phyloP scores from a whole-genome alignment of 345 rosid genomes.

The Salix caprea region DNA sequence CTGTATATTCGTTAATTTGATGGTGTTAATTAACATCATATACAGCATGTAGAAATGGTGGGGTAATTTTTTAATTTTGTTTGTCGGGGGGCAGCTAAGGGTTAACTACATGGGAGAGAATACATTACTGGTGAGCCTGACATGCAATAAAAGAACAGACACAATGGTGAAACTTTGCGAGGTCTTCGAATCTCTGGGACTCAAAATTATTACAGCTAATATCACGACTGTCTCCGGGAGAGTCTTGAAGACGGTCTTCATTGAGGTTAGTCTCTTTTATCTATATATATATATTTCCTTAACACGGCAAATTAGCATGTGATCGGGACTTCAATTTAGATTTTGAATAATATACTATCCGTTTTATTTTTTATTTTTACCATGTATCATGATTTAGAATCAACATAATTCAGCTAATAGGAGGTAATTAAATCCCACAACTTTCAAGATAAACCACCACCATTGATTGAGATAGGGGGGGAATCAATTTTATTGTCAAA shows the following conservation, averaged over 20 bases:
- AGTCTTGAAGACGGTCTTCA: slow-evolving; percentile 69
- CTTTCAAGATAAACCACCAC: not conserved
- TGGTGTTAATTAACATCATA: not conserved
- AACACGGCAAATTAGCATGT: too few relatives aligned
- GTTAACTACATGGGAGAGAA: slow-evolving; percentile 69
- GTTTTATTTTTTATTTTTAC: not conserved
- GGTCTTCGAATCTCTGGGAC: slow-evolving; percentile 72
- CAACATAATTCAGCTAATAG: not conserved
- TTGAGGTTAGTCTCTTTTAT: slow-evolving; percentile 52
- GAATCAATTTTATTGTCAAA: not conserved
- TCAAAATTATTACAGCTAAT: slow-evolving; percentile 70
- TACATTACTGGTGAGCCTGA: slow-evolving; percentile 68
- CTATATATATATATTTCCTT: too few relatives aligned
- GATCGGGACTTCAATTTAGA: too few relatives aligned
- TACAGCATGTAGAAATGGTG: too few relatives aligned
- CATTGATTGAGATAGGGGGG: not conserved
- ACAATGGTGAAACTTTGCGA: slow-evolving; percentile 88
- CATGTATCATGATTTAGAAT: not conserved
- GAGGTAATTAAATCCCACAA: not conserved
- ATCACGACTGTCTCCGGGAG: slow-evolving; percentile 67
- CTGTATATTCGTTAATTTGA: too few relatives aligned
- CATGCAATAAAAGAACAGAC: slow-evolving; percentile 70
- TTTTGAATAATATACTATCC: too few relatives aligned
- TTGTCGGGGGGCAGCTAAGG: slow-evolving; percentile 45
- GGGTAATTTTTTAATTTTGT: not conserved